These are phyloP conservation scores for Neurospora pannonica DNA, from an alignment of 495 filamentous ascomycete genomes.

Conservation along the genomic window DNA sequence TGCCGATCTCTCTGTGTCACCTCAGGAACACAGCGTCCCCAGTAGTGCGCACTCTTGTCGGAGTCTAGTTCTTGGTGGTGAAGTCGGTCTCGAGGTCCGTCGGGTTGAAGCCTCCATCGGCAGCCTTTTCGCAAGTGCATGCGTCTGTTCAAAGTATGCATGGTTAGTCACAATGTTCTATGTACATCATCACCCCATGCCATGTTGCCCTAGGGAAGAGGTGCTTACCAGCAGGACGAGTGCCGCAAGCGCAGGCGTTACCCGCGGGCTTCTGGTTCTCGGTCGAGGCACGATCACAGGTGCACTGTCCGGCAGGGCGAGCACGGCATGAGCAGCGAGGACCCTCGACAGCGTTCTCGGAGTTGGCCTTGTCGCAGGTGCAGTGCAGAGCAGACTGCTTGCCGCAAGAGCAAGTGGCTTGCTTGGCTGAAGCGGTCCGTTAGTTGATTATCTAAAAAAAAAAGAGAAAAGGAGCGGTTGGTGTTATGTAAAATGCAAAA, in stretches of 20 bases:
- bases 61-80: slow-evolving; percentile 50
- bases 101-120: slow-evolving; percentile 36
- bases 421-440: slow-evolving; percentile 26
- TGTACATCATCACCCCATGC: not conserved
- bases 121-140: slow-evolving; percentile 75
- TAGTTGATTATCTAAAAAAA: not conserved
- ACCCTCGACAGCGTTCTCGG: slow-evolving; percentile 66
- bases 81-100: slow-evolving; percentile 68
- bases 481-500: not conserved
- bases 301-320: slow-evolving; percentile 72
- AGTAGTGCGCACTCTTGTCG: not conserved
- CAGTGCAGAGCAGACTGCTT: slow-evolving; percentile 77
- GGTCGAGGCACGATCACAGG: slow-evolving; percentile 58
- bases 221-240: slow-evolving; percentile 54
- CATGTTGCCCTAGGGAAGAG: not conserved
- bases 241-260: slow-evolving; percentile 64
- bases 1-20: not conserved
- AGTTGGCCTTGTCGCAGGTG: slow-evolving; percentile 65
- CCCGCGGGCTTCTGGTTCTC: slow-evolving; percentile 58
- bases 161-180: not conserved
- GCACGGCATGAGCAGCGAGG: slow-evolving; percentile 73
- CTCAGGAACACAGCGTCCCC: not conserved
- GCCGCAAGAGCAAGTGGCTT: slow-evolving; percentile 78
- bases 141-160: slow-evolving; percentile 41
- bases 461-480: not conserved